Base-by-base conservation (phyloP, 2,329 filamentous ascomycete genomes). In the Allantophomopsis cytisporea region DNA sequence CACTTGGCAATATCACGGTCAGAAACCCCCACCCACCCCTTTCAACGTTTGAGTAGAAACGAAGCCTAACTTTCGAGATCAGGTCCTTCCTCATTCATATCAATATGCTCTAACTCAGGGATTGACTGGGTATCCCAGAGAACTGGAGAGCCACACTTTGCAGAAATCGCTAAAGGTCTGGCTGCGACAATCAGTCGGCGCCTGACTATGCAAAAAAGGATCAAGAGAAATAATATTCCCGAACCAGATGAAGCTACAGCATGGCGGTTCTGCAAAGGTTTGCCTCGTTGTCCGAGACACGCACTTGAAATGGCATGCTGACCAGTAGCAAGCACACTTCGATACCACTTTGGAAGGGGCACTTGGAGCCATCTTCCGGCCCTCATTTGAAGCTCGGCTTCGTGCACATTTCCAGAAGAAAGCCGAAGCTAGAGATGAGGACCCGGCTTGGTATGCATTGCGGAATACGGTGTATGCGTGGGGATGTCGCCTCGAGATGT, bases 381-480 rank as follows among this genome's bases (percentile, higher is more conserved):
- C 39, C 8, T 33, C 33, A n/a, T 40, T 40, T 36, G 33, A 40
- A 32, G 28, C 33, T 8, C 33, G 35, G 11, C 17, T 36, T 17
- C 33, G 20, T 17, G 20, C 32, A 18, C 39, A 40, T 31, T 32
- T 36, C n/a, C 17, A 28, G 31, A 28, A 31, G 7, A 15, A 10
- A n/a, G n/a, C n/a, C 6, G 34, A 14, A 10, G 13, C 33, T 14
- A 2, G 8, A 4, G 20, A 23, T 30, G 33, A 31, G 13, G 39
- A 40, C 32, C 20, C 33, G 21, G 20, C 39, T 14, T 37, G 35
- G 20, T 36, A 21, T 23, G 39, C 39, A 16, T 37, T 36, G 14
- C 15, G 39, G 15, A 40, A 40, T 17, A 37, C 39, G 4, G 21
- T 40, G 5, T 40, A 36, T 36, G 39, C 39, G 14, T 30, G 16